Evolutionary conservation across 108 stramenopile genomes (phyloP), one percentile per base, ranked within the genome.

Genomic region (Cyclotella kingstonii): DNA sequence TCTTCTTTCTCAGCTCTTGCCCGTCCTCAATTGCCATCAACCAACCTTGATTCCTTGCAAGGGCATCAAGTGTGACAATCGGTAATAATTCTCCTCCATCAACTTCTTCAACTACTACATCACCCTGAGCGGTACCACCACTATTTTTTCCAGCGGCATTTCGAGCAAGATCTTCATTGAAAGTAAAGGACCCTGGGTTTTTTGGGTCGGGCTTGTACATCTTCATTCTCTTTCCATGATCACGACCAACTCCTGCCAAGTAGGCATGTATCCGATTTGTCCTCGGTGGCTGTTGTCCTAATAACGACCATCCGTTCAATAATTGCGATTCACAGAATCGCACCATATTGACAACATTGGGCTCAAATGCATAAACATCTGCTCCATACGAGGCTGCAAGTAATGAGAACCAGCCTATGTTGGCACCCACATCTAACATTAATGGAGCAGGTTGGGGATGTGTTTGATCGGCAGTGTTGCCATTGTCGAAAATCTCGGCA

Each of bases 401-500:
- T 18, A 84, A 38, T 5, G 76, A 76, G 38, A 76, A 84, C 58
- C 70, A 84, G 0, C 83, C 83, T 40, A 81, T 72, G 34, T 84
- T 84, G 23, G 66, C 78, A 1, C 83, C 83, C 17, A 81, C 65
- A 52, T 84, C 83, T 1, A 84, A 14, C 59, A 76, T 51, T 25
- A 76, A 43, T 11, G n/a, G n/a, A n/a, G 62, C 29, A 1, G 35
- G 25, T 27, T 28, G 26, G 2, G 30, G 14, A 4, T 36, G 19
- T 19, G 43, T 44, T 31, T 31, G n/a, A n/a, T n/a, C n/a, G n/a
- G n/a, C n/a, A n/a, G n/a, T n/a, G n/a, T n/a, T n/a, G n/a, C n/a
- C 58, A 25, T 46, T 52, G 15, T 52, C 25, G 4, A 60, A 6
- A 18, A 60, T 52, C 10, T 50, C 46, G 19, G 66, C 56, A 49